Conservation (phyloP, 352 stramenopile species). For the Pythium plurisporium region DNA sequence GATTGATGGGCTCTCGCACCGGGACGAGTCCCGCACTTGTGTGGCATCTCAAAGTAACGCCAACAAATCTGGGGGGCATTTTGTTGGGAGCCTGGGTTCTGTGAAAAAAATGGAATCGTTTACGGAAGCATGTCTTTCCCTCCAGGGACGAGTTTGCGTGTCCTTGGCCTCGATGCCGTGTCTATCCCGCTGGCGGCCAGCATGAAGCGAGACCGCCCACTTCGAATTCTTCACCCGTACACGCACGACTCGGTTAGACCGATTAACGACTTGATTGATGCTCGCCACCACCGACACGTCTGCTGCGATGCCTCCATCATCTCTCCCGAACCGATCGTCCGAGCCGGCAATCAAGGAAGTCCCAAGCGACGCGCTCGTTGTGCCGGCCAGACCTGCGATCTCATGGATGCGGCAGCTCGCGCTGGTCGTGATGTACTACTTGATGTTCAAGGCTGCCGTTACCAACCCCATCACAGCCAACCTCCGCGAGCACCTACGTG, state of each 20-base stretch:
- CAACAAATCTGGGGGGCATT: no score
- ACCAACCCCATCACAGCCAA: constrained; percentile 9
- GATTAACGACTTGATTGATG: no score
- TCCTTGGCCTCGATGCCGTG: background rate
- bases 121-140: constrained; percentile 15
- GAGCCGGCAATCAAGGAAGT: no score
- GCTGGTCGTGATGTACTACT: constrained; percentile 11
- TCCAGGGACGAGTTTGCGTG: background rate
- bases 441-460: constrained; percentile 12
- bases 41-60: background rate
- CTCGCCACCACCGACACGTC: background rate
- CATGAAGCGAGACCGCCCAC: no score
- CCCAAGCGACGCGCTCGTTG: no score
- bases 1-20: background rate
- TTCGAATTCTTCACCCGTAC: no score
- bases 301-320: background rate
- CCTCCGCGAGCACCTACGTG: constrained; percentile 9
- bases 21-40: background rate
- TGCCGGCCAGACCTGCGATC: background rate
- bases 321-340: background rate
- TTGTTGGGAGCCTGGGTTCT: no score
- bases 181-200: no score
- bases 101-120: constrained; percentile 6
- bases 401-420: constrained; percentile 6
- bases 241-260: no score